A percentile compares a stretch with the other conserved stretches of the same genome.
Evolutionary conservation across 192 early-diverging fungal species (phyloP).

Genomic region (Coemansia sp.): DNA sequence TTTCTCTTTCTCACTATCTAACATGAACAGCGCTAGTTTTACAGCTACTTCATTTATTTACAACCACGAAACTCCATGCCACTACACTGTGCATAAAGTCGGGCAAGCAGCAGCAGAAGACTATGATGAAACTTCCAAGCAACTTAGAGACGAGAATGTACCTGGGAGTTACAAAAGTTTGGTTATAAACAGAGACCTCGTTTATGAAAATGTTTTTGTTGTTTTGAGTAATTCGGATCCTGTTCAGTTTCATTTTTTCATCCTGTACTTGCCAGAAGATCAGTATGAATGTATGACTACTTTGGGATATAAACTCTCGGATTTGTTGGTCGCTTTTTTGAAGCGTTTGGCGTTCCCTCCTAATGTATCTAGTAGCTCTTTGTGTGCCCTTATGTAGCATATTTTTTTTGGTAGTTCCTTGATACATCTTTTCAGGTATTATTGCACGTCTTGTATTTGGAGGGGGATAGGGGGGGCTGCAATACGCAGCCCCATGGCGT

Average conservation of each 20-base stretch:
- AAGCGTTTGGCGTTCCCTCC: too few species aligned
- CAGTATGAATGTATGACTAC: too few species aligned
- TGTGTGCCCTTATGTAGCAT: too few species aligned
- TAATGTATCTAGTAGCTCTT: too few species aligned
- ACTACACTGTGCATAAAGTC: neutral
- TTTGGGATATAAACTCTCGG: too few species aligned
- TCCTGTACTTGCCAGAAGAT: neutral
- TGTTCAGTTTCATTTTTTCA: neutral
- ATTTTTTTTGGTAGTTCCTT: too few species aligned
- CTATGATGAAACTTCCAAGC: neutral
- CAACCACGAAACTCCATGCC: neutral
- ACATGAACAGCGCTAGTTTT: neutral
- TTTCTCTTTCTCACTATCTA: too few species aligned
- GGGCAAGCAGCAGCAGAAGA: neutral
- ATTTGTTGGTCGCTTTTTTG: too few species aligned
- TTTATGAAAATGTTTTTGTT: neutral
- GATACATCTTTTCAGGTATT: too few species aligned
- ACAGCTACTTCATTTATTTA: neutral
- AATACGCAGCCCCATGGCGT: too few species aligned
- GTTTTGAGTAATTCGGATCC: neutral
- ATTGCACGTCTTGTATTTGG: too few species aligned
- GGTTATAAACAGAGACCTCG: neutral
- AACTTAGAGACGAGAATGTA: neutral
- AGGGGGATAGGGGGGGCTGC: too few species aligned
- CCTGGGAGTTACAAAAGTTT: neutral